Conservation (phyloP, 805 yeast species). For the Tetrapisispora iriomotensis region DNA sequence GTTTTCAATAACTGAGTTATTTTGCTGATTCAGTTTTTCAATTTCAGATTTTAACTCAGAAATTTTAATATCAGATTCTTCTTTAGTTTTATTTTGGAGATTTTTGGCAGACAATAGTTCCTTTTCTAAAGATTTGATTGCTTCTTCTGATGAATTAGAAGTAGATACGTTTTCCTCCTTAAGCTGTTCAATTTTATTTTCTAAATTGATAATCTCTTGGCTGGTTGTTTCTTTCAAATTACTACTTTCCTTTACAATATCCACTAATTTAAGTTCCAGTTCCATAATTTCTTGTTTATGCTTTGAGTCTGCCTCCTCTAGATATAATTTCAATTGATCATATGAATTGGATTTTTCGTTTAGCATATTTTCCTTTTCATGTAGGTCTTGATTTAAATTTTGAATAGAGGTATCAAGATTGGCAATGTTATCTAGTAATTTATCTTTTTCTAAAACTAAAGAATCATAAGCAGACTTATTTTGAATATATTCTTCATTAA, state of each 20-base stretch:
- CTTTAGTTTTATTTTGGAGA: not conserved
- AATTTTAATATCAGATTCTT: not conserved
- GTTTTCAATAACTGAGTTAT: not conserved
- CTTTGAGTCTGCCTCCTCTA: not conserved
- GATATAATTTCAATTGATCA: not conserved
- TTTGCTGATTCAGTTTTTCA: not conserved
- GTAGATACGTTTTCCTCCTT: not conserved
- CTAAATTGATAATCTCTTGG: not conserved
- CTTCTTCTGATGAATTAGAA: not conserved
- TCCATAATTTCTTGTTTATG: not conserved
- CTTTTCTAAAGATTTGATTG: not conserved
- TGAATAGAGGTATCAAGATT: too few species aligned
- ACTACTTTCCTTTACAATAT: not conserved
- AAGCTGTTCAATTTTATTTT: not conserved
- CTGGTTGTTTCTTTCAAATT: not conserved
- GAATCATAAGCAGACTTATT: too few species aligned
- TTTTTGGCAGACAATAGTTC: too few species aligned
- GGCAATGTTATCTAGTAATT: too few species aligned
- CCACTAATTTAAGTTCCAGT: not conserved
- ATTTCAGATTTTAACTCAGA: conserved; percentile 5
- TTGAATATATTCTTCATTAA: too few species aligned
- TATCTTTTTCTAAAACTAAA: too few species aligned
- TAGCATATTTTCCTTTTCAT: too few species aligned
- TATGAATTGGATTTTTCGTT: too few species aligned
- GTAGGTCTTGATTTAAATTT: too few species aligned